Percentiles rank a stretch among this genome's conserved stretches.
Conservation (phyloP, 495 filamentous ascomycete genomes). For the Penicillium coprophilum region DNA sequence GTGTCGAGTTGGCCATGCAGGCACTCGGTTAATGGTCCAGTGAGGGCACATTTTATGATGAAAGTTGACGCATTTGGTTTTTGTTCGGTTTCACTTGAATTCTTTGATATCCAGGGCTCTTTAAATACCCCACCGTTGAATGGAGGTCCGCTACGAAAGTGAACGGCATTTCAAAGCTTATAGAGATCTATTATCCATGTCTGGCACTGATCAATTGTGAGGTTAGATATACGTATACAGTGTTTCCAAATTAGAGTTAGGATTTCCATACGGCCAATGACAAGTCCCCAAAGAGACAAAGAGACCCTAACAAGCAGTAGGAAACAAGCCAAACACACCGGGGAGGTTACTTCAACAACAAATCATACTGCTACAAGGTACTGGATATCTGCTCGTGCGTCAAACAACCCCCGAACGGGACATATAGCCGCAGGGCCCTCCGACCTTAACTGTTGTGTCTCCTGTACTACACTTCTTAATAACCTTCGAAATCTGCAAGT, state of each 20-base stretch:
- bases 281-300: background rate
- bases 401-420: too few relatives aligned
- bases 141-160: slow-evolving; percentile 26
- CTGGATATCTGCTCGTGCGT: background rate
- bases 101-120: slow-evolving; percentile 37
- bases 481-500: too few relatives aligned
- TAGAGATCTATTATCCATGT: slow-evolving; percentile 16
- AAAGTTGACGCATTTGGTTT: slow-evolving; percentile 18
- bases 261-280: background rate
- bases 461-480: too few relatives aligned
- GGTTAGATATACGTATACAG: background rate
- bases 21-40: slow-evolving; percentile 36
- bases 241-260: slow-evolving; percentile 1
- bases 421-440: too few relatives aligned
- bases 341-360: too few relatives aligned
- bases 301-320: background rate
- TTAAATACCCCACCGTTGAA: slow-evolving; percentile 24
- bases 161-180: slow-evolving; percentile 13
- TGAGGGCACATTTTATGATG: slow-evolving; percentile 12
- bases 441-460: too few relatives aligned
- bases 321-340: too few relatives aligned
- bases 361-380: too few relatives aligned
- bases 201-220: background rate
- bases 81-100: slow-evolving; percentile 17
- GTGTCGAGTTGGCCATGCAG: slow-evolving; percentile 50